Conservation (phyloP, 2,329 filamentous ascomycete genomes). For the Lojkania enalia region DNA sequence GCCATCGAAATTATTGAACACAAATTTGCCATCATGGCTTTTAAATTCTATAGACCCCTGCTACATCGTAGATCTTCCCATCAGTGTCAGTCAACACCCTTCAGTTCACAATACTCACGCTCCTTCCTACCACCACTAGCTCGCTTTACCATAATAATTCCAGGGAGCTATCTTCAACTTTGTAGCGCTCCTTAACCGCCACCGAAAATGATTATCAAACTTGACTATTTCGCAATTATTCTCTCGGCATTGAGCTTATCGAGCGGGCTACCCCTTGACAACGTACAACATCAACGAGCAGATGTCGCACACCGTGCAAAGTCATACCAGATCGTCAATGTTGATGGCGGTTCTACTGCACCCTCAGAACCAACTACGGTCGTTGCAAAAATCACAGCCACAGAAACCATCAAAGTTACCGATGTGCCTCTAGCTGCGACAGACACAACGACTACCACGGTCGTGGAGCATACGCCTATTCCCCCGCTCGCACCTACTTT, state of each 20-base stretch:
- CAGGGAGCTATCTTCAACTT: conserved; percentile 12
- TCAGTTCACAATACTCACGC: no score
- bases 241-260: conserved; percentile 27
- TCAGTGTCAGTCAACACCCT: no score
- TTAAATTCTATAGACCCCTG: conserved; percentile 22
- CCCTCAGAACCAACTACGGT: conserved; percentile 26
- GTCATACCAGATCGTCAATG: conserved; percentile 46
- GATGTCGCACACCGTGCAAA: conserved; percentile 30
- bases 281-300: conserved; percentile 11
- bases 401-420: conserved; percentile 31
- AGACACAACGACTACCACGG: conserved; percentile 27
- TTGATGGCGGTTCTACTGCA: conserved; percentile 40
- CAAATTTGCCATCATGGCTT: conserved; percentile 21
- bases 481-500: not conserved
- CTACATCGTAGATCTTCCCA: no score
- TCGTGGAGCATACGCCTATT: conserved; percentile 5
- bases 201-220: conserved; percentile 34
- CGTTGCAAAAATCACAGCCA: conserved; percentile 15
- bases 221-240: conserved; percentile 22
- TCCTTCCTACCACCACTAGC: no score
- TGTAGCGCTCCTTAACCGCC: conserved; percentile 15
- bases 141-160: conserved; percentile 11
- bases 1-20: conserved; percentile 21
- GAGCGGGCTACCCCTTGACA: conserved; percentile 32
- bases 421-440: conserved; percentile 28